Evolutionary conservation across 257 asterid species (phyloP).

Genomic region (Striga asiatica): DNA sequence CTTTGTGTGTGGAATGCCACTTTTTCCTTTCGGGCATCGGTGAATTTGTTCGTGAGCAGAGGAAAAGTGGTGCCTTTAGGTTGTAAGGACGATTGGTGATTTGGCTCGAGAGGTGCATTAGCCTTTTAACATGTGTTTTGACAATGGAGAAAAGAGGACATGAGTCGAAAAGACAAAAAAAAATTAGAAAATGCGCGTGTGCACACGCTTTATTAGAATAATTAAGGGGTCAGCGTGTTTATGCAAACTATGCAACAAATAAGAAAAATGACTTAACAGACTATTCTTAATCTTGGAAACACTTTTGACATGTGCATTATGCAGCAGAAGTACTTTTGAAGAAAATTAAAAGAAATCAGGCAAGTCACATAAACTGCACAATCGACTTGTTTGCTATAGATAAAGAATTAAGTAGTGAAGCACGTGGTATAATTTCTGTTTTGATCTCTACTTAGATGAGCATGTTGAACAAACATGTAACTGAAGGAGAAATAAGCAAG

Average conservation of each 20-base stretch:
- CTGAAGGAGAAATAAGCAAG: no score
- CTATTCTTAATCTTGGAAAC: not conserved
- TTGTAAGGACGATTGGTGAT: constrained; percentile 9
- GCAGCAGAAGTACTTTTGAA: no score
- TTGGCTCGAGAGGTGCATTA: constrained; percentile 14
- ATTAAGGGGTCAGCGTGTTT: not conserved
- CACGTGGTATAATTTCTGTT: no score
- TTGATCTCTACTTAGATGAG: no score
- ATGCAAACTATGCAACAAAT: not conserved
- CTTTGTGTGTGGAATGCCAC: constrained; percentile 46
- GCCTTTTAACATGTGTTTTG: constrained; percentile 15
- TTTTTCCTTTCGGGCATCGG: not conserved
- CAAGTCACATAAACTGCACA: no score
- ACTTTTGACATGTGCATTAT: not conserved
- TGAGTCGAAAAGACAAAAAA: constrained; percentile 1
- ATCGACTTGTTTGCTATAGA: no score
- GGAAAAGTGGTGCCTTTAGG: constrained; percentile 13
- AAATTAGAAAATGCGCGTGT: no score
- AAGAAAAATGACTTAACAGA: not conserved
- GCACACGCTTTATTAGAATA: not conserved
- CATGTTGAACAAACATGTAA: no score
- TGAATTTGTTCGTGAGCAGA: constrained; percentile 16
- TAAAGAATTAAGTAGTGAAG: no score
- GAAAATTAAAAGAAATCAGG: no score
- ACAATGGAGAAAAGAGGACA: not conserved